Evolutionary conservation across 345 rosid genomes (phyloP).

Genomic region (Brassica nigra): DNA sequence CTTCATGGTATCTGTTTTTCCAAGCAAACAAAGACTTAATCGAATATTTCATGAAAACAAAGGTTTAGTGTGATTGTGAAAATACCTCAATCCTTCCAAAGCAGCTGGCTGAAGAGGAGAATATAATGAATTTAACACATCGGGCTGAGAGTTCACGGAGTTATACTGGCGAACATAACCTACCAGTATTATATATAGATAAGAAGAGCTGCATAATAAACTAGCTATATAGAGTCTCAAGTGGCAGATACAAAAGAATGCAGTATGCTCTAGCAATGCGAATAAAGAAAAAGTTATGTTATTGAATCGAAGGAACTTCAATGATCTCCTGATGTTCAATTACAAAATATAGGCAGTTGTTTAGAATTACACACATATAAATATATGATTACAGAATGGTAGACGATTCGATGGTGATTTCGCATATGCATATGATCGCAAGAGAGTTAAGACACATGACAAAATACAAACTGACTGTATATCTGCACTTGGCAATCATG

Average conservation of each 20-base stretch:
- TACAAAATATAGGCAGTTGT: slow-evolving; percentile 1
- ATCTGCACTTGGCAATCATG: slow-evolving; percentile 14
- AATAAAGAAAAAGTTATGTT: neutral
- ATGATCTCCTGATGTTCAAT: neutral
- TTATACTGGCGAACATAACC: slow-evolving; percentile 90
- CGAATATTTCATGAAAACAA: neutral
- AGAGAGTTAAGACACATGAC: slow-evolving; percentile 2
- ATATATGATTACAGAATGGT: neutral
- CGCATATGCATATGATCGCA: slow-evolving; percentile 3
- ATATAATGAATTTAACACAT: slow-evolving; percentile 86
- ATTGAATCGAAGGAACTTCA: slow-evolving; percentile 5
- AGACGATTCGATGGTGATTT: neutral
- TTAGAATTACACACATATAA: neutral
- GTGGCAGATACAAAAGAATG: slow-evolving; percentile 5
- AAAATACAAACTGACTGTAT: neutral
- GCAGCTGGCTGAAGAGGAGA: slow-evolving; percentile 96
- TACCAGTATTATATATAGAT: slow-evolving; percentile 37
- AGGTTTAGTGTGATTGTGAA: slow-evolving; percentile 1
- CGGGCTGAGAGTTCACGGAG: slow-evolving; percentile 89
- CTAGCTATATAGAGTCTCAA: neutral
- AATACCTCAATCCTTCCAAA: slow-evolving; percentile 89
- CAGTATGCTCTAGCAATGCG: neutral
- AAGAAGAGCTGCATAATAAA: slow-evolving; percentile 14
- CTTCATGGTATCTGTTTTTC: slow-evolving; percentile 73
- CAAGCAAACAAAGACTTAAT: slow-evolving; percentile 12